Percentiles rank a stretch among this genome's conserved stretches.
Evolutionary conservation across 257 asterid species (phyloP).

Genomic region (Solanum okadae): DNA sequence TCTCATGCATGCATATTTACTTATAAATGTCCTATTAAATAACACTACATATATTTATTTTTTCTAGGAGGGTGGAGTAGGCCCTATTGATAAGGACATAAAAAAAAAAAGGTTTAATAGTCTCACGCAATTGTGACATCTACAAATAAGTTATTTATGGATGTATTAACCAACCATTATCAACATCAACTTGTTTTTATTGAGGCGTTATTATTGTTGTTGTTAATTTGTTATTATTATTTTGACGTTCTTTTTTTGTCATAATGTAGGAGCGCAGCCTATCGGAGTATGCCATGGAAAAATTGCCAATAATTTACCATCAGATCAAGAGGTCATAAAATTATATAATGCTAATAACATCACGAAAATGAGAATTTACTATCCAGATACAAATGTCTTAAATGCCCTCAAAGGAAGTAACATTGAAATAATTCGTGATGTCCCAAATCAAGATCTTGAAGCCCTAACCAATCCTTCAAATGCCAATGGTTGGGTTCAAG

Average conservation of each 20-base stretch:
- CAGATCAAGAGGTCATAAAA: conserved; percentile 5
- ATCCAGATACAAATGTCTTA: conserved; percentile 1
- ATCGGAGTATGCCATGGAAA: conserved; percentile 25
- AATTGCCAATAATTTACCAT: conserved; percentile 19
- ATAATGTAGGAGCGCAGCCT: neutral
- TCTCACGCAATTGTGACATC: neutral
- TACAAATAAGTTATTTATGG: neutral
- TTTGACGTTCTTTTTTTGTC: neutral
- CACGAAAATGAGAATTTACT: conserved; percentile 11
- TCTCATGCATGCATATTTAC: neutral
- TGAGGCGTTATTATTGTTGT: neutral
- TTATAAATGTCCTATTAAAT: neutral
- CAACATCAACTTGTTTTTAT: too few species aligned
- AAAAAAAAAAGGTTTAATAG: neutral
- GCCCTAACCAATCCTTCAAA: neutral
- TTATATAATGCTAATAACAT: conserved; percentile 18
- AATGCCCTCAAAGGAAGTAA: conserved; percentile 19
- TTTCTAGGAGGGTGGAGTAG: neutral
- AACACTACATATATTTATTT: neutral
- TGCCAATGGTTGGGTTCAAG: conserved; percentile 22
- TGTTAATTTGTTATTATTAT: neutral
- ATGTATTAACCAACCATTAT: neutral
- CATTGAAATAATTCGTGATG: conserved; percentile 20
- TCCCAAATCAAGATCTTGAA: conserved; percentile 7
- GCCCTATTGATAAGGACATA: neutral